Evolutionary conservation across 2,329 filamentous ascomycete species (phyloP).

Genomic region (Chaetothyriales sp.): DNA sequence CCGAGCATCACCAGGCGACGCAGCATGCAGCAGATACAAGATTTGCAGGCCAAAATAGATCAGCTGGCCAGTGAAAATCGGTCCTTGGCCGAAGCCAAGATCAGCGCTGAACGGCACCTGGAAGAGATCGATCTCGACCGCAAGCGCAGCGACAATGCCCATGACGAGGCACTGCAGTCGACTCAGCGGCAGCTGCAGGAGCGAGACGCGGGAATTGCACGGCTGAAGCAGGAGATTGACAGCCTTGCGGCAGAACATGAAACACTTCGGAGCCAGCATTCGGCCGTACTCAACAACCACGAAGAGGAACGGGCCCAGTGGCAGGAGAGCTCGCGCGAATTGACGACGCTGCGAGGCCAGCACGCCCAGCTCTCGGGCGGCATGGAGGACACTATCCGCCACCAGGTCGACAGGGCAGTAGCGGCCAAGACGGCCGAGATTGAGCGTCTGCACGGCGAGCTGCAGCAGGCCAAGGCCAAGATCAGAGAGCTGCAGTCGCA

Average conservation of each 20-base stretch:
- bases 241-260: slow-evolving; percentile 74
- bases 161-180: slow-evolving; percentile 44
- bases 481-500: slow-evolving; percentile 47
- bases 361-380: slow-evolving; percentile 49
- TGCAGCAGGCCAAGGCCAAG: slow-evolving; percentile 55
- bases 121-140: slow-evolving; percentile 42
- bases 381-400: slow-evolving; percentile 48
- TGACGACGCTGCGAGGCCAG: slow-evolving; percentile 53
- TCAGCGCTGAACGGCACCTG: slow-evolving; percentile 52
- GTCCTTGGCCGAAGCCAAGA: slow-evolving; percentile 57
- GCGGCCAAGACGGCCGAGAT: slow-evolving; percentile 77
- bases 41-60: slow-evolving; percentile 75
- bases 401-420: slow-evolving; percentile 52
- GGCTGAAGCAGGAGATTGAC: slow-evolving; percentile 66
- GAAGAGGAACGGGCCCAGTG: slow-evolving; percentile 39
- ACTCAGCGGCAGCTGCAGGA: slow-evolving; percentile 60
- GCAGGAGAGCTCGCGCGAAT: slow-evolving; percentile 50
- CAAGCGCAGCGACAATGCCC: slow-evolving; percentile 37
- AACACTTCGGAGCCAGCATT: slow-evolving; percentile 62
- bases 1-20: slow-evolving; percentile 93
- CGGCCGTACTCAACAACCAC: slow-evolving; percentile 54
- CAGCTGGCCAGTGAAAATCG: slow-evolving; percentile 77
- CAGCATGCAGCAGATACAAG: slow-evolving; percentile 84
- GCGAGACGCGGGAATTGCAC: slow-evolving; percentile 74
- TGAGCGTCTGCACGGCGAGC: slow-evolving; percentile 58